Evolutionary conservation across 2,329 filamentous ascomycete genomes (phyloP).

Genomic region (Corinectria fuckeliana): DNA sequence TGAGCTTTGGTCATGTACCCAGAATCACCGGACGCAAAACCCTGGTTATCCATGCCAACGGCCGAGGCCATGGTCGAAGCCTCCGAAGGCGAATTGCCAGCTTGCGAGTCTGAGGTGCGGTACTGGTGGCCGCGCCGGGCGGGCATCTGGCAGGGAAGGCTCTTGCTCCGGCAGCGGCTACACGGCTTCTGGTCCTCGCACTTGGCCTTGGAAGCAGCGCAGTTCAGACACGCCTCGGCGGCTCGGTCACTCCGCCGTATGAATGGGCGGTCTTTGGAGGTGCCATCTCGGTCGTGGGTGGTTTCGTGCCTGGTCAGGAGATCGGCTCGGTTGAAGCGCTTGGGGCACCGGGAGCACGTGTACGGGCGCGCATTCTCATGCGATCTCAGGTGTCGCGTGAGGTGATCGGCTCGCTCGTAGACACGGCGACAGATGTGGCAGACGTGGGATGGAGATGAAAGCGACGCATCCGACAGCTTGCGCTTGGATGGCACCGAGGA

Average conservation of each 20-base stretch:
- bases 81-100: constrained; percentile 33
- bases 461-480: constrained; percentile 35
- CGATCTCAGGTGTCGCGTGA: constrained; percentile 36
- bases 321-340: constrained; percentile 38
- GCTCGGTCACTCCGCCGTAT: constrained; percentile 36
- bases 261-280: constrained; percentile 35
- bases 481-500: constrained; percentile 31
- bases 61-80: constrained; percentile 31
- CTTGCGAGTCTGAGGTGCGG: constrained; percentile 34
- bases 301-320: constrained; percentile 37
- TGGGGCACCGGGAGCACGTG: constrained; percentile 37
- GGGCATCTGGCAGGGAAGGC: constrained; percentile 36
- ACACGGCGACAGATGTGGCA: constrained; percentile 38
- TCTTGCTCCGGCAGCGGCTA: constrained; percentile 37
- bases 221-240: constrained; percentile 38
- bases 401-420: constrained; percentile 37
- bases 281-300: constrained; percentile 37
- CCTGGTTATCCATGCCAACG: constrained; percentile 25
- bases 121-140: constrained; percentile 35
- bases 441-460: constrained; percentile 36
- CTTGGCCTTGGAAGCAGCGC: constrained; percentile 37
- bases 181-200: constrained; percentile 39
- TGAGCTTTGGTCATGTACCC: constrained; percentile 23
- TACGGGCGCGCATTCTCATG: constrained; percentile 38
- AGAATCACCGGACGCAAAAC: constrained; percentile 25